Percentiles rank a stretch among this genome's conserved stretches.
These are phyloP conservation scores for Capillidium rhysosporum DNA, from an alignment of 371 early-diverging fungal genomes.

Conservation along the genomic window DNA sequence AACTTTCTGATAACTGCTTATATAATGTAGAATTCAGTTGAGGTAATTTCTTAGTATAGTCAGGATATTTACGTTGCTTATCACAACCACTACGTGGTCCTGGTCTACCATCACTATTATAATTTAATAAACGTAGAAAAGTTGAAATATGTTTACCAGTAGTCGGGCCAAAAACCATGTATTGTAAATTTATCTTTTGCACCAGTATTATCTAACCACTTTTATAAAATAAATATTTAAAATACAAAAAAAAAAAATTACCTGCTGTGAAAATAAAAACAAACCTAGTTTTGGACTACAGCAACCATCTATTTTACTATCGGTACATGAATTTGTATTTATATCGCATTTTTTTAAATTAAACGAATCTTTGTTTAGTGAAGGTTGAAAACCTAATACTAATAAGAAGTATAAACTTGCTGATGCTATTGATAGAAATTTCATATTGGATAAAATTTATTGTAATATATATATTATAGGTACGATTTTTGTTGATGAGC, in stretches of 20 bases:
- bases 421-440: no score
- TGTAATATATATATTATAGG: no score
- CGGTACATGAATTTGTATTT: slow-evolving; percentile 15
- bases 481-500: no score
- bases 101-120: slow-evolving; percentile 20
- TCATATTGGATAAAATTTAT: no score
- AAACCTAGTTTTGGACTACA: slow-evolving; percentile 39
- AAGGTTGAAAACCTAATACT: no score
- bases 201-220: slow-evolving; percentile 26
- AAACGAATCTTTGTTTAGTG: no score
- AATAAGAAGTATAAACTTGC: no score
- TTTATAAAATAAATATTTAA: neutral
- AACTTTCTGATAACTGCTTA: slow-evolving; percentile 34
- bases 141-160: slow-evolving; percentile 14
- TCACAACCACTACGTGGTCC: slow-evolving; percentile 48
- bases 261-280: slow-evolving; percentile 23
- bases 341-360: neutral
- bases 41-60: slow-evolving; percentile 22
- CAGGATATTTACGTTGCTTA: slow-evolving; percentile 21
- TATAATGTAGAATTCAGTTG: slow-evolving; percentile 14
- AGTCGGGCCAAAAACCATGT: slow-evolving; percentile 69
- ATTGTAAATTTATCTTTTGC: slow-evolving; percentile 31
- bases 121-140: neutral
- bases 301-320: slow-evolving; percentile 23
- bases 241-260: neutral